Evolutionary conservation across 2,329 filamentous ascomycete species (phyloP).

Genomic region (Clonostachys rhizophaga): DNA sequence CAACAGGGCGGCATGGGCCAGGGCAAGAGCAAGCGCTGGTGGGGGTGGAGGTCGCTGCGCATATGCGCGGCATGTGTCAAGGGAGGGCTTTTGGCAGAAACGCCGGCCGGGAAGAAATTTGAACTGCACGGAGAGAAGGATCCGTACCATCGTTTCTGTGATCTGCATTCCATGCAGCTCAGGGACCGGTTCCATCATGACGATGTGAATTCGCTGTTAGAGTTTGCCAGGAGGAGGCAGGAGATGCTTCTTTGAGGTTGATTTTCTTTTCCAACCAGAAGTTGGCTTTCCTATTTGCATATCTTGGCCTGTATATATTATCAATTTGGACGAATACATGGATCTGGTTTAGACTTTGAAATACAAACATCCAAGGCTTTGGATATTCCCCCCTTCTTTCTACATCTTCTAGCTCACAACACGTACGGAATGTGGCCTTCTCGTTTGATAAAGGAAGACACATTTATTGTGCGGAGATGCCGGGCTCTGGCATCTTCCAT

Average conservation of each 20-base stretch:
- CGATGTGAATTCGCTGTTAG: neutral
- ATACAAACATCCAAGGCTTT: too few relatives aligned
- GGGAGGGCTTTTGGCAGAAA: constrained; percentile 2
- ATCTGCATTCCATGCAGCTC: constrained; percentile 2
- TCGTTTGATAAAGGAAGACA: too few relatives aligned
- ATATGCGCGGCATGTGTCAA: constrained; percentile 2
- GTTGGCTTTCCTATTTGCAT: too few relatives aligned
- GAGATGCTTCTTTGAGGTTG: constrained; percentile 1
- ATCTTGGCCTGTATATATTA: too few relatives aligned
- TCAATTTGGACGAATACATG: too few relatives aligned
- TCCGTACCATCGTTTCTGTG: constrained; percentile 1
- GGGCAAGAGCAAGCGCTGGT: constrained; percentile 3
- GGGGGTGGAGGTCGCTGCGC: constrained; percentile 2
- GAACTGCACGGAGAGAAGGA: constrained; percentile 3
- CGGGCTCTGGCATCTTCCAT: too few relatives aligned
- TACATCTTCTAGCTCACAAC: too few relatives aligned
- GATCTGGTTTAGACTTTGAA: too few relatives aligned
- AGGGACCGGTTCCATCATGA: constrained; percentile 1
- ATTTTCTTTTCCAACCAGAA: too few relatives aligned
- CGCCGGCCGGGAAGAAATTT: constrained; percentile 2
- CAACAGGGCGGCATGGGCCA: constrained; percentile 3
- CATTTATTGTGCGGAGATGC: too few relatives aligned
- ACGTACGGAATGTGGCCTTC: too few relatives aligned
- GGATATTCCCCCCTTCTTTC: too few relatives aligned
- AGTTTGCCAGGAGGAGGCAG: constrained; percentile 2